Base-by-base conservation (phyloP, 306 rosid genomes). In the Cicer chorassanicum region DNA sequence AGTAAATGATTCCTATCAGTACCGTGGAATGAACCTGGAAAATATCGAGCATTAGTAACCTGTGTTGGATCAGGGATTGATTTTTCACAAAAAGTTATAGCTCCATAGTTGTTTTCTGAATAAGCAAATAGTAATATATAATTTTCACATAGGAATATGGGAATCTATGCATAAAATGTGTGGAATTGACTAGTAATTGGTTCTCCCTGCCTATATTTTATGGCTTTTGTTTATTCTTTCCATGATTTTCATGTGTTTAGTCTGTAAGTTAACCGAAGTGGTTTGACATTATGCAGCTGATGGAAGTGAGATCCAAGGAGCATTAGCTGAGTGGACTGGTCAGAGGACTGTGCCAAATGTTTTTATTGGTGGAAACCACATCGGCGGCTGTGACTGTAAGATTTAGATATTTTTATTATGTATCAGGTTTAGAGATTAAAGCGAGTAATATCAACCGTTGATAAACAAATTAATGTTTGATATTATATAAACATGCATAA, bases 301-400 rank as follows among this genome's bases (percentile, higher is more conserved):
- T 82, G 99, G 99, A 68, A 57, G 72, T 44, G 82, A 88, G 19
- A 59, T 92, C 78, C 96, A 92, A 78, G 63, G 87, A 8, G 97
- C 96, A 55, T 76, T 94, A 40, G 73, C 36, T 8, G 83, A 88
- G 87, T 86, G 87, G 91, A 90, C 96, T 7, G 92, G 89, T 54
- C 97, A 85, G 77, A 55, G 84, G 48, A 88, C 98, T 5, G 98
- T 94, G 78, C 98, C 98, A 44, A 91, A 91, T 87, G 98, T 94
- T 45, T 94, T 94, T 68, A 87, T 94, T 5, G 93, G 86, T 2
- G 97, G 97, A 75, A 87, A 88, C 34, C 98, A 94, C 69, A 87
- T 94, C 41, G 98, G 97, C 67, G 98, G 99, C 79, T 94, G 96
- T 29, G 97, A 94, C 62, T 0, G 98, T 94, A 88, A 84, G 89